These are phyloP conservation scores for Lachancea thermotolerans DNA, from an alignment of 805 yeast genomes.

Conservation along the genomic window DNA sequence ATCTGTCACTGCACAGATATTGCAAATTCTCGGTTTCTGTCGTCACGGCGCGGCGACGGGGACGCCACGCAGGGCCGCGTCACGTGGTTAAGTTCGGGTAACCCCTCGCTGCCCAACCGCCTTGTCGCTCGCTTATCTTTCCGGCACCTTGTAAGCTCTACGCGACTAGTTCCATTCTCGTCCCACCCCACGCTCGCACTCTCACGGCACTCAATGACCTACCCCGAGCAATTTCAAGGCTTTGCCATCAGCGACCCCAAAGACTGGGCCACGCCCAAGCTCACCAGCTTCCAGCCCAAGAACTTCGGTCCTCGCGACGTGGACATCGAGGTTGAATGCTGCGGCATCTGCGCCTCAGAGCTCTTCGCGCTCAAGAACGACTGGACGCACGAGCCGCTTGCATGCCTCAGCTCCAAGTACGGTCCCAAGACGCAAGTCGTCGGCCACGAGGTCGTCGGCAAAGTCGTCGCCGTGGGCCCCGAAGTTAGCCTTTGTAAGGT, in stretches of 20 bases:
- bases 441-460: slow-evolving; percentile 60
- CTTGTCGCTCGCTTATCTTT: not conserved
- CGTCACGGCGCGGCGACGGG: no score
- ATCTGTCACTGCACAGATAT: no score
- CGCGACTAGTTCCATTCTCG: not conserved
- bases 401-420: slow-evolving; percentile 5
- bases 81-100: no score
- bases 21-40: no score
- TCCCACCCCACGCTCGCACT: not conserved
- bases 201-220: slow-evolving; percentile 12
- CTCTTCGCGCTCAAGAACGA: slow-evolving; percentile 33
- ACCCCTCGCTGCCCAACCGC: no score
- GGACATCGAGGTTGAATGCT: slow-evolving; percentile 48
- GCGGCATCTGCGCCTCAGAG: slow-evolving; percentile 61
- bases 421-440: slow-evolving; percentile 35
- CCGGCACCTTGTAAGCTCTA: not conserved
- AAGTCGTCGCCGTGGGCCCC: slow-evolving; percentile 46
- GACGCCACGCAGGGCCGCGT: no score
- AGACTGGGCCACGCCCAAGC: slow-evolving; percentile 49
- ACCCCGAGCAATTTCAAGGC: slow-evolving; percentile 54
- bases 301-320: slow-evolving; percentile 37
- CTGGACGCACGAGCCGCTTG: slow-evolving; percentile 36
- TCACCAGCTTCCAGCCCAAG: slow-evolving; percentile 43
- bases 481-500: slow-evolving; percentile 28
- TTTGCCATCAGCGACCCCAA: slow-evolving; percentile 42